A percentile compares a stretch with the other conserved stretches of the same genome.
These are phyloP conservation scores for Uromyces viciae-fabae DNA, from an alignment of 1,284 basidiomycete genomes.

Conservation along the genomic window DNA sequence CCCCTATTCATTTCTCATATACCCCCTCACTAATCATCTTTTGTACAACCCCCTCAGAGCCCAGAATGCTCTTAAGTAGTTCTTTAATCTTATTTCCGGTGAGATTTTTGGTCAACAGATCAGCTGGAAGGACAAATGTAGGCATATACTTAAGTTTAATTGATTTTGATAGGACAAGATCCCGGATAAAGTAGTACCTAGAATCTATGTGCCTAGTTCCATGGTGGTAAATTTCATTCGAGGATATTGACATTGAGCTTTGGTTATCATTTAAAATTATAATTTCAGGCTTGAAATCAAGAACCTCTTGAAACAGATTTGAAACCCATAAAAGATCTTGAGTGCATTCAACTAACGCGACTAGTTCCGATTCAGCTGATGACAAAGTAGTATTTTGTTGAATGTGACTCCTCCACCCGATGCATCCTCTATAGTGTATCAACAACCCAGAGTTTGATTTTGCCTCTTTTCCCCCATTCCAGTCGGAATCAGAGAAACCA, in stretches of 20 bases:
- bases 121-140: background rate
- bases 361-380: background rate
- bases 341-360: background rate
- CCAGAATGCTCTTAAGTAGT: too few relatives aligned
- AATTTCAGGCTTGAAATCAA: too few relatives aligned
- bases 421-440: background rate
- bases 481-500: constrained; percentile 1
- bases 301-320: background rate
- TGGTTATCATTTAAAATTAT: background rate
- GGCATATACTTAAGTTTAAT: background rate
- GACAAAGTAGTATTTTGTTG: constrained; percentile 1
- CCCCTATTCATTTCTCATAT: too few relatives aligned
- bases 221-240: background rate
- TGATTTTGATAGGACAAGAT: background rate
- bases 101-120: background rate
- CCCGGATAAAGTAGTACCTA: background rate
- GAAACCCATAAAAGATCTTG: constrained; percentile 9
- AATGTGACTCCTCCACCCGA: background rate
- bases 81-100: too few relatives aligned
- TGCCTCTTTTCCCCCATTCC: background rate
- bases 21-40: too few relatives aligned
- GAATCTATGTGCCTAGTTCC: too few relatives aligned
- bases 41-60: too few relatives aligned
- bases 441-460: background rate
- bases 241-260: background rate